Evolutionary conservation across 2,329 filamentous ascomycete genomes (phyloP).

Genomic region (Cercospora zeina): DNA sequence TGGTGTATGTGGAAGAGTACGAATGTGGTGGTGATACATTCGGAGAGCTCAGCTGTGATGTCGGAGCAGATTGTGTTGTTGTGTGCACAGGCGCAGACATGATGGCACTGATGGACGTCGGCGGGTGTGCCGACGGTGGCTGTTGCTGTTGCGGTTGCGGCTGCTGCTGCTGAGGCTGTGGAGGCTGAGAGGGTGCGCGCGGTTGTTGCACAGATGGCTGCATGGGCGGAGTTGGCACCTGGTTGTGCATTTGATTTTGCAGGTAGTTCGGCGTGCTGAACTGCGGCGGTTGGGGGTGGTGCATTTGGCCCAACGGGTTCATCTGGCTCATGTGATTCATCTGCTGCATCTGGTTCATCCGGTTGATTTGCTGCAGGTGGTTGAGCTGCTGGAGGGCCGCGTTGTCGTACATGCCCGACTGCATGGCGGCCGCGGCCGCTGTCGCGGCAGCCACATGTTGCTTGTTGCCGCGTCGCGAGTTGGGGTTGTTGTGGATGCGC

Average conservation of each 20-base stretch:
- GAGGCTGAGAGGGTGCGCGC: conserved; percentile 19
- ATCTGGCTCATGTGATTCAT: conserved; percentile 34
- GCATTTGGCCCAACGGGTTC: conserved; percentile 27
- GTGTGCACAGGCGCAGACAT: conserved; percentile 51
- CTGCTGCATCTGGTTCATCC: conserved; percentile 61
- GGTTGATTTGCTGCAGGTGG: conserved; percentile 71
- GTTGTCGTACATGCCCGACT: conserved; percentile 53
- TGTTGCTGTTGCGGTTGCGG: conserved; percentile 23
- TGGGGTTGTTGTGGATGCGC: conserved; percentile 98
- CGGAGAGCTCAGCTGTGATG: conserved; percentile 83
- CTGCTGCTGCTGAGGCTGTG: conserved; percentile 20
- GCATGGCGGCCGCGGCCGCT: conserved; percentile 55
- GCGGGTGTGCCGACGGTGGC: conserved; percentile 13
- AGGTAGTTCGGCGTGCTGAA: conserved; percentile 16
- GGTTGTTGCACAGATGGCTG: conserved; percentile 17
- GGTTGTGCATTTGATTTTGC: conserved; percentile 10
- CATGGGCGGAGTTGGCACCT: conserved; percentile 17
- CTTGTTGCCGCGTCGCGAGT: conserved; percentile 92
- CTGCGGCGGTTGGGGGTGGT: conserved; percentile 18
- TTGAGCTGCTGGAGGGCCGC: conserved; percentile 56
- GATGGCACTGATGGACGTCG: conserved; percentile 15
- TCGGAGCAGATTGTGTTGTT: conserved; percentile 83
- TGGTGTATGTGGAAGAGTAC: conserved; percentile 62
- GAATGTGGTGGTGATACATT: conserved; percentile 95
- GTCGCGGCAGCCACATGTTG: conserved; percentile 63